phyloP scores from a whole-genome alignment of 805 yeast genomes.

The Blastobotrys chiropterorum region DNA sequence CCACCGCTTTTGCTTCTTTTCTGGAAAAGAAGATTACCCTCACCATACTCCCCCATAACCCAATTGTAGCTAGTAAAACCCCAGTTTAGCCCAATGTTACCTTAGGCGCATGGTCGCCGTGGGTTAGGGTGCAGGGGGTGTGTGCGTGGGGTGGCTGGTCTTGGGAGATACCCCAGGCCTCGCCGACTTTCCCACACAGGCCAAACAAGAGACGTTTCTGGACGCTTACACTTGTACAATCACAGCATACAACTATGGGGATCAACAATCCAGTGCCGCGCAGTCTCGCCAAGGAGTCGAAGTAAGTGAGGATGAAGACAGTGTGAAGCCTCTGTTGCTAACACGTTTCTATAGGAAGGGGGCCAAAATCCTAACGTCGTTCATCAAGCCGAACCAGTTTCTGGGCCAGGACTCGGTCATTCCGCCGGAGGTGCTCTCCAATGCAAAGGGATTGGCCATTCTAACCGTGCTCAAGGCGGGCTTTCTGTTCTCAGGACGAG shows the following conservation, averaged over 20 bases:
- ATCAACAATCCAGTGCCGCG: slow-evolving; percentile 94
- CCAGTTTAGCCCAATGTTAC: no score
- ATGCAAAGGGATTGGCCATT: slow-evolving; percentile 89
- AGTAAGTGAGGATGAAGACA: slow-evolving; percentile 47
- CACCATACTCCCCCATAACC: no score
- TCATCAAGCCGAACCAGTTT: slow-evolving; percentile 90
- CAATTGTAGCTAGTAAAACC: no score
- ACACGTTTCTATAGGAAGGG: slow-evolving; percentile 60
- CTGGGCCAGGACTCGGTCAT: slow-evolving; percentile 81
- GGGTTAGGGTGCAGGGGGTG: no score
- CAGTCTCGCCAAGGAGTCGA: slow-evolving; percentile 77
- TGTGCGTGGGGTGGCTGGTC: no score
- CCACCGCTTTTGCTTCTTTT: no score
- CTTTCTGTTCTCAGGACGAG: slow-evolving; percentile 90
- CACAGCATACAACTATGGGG: slow-evolving; percentile 48
- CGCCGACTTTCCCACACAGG: no score
- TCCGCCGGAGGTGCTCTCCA: slow-evolving; percentile 79
- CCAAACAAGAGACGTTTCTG: no score
- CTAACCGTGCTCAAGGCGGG: slow-evolving; percentile 98
- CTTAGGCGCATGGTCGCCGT: no score
- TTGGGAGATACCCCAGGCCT: no score
- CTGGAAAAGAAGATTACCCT: no score
- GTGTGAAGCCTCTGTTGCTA: neutral
- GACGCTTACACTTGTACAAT: no score
- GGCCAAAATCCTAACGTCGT: slow-evolving; percentile 82